Conservation (phyloP, 1,284 basidiomycete species). For the Microbotryomycetes sp. region DNA sequence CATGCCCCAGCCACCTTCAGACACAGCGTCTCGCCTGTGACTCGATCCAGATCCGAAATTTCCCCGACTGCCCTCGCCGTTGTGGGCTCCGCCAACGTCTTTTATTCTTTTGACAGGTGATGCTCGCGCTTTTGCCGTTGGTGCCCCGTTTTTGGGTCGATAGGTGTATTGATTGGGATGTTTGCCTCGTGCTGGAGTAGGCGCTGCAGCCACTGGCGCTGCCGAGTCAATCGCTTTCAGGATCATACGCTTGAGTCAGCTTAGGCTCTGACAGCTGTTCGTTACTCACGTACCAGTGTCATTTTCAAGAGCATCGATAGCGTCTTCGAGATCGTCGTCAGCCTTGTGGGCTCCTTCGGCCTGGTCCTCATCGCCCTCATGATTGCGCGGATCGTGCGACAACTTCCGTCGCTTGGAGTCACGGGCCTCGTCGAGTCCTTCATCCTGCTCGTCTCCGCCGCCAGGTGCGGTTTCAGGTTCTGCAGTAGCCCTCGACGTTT, state of each 20-base stretch:
- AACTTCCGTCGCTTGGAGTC: neutral
- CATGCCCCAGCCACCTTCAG: constrained; percentile 64
- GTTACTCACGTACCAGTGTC: too few relatives aligned
- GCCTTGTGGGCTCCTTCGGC: neutral
- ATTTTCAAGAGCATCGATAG: neutral
- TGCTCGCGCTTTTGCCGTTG: constrained; percentile 17
- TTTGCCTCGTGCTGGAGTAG: constrained; percentile 31
- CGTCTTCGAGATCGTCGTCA: neutral
- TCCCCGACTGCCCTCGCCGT: neutral
- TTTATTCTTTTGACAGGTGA: constrained; percentile 20
- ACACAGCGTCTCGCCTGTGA: constrained; percentile 6
- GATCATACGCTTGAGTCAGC: too few relatives aligned
- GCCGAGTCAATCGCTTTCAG: too few relatives aligned
- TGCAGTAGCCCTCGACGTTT: neutral
- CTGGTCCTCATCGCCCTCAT: neutral
- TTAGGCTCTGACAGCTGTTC: too few relatives aligned
- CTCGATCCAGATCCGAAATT: neutral
- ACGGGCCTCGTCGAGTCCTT: neutral
- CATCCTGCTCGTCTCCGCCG: neutral
- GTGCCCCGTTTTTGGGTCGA: constrained; percentile 45
- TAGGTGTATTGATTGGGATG: constrained; percentile 57
- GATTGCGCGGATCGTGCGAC: neutral
- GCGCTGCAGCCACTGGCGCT: neutral
- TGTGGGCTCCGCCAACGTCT: neutral
- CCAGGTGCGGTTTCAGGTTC: neutral